Percentiles rank a stretch among this genome's conserved stretches.
Evolutionary conservation across 2,329 filamentous ascomycete genomes (phyloP).

Genomic region (Aulographum hederae): DNA sequence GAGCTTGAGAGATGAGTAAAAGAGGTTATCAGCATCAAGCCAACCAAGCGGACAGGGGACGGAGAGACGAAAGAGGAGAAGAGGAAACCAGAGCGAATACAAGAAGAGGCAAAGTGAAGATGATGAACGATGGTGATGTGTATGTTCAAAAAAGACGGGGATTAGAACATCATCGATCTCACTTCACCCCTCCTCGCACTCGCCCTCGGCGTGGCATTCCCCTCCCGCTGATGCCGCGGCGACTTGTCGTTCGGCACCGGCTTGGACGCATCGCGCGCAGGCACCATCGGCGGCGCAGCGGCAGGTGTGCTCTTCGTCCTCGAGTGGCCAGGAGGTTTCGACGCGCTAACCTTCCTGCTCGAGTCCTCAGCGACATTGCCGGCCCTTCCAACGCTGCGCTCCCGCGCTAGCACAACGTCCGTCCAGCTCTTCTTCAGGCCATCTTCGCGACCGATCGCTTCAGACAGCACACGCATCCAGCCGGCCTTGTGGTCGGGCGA

Average conservation of each 20-base stretch:
- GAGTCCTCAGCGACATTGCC: background rate
- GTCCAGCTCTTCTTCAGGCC: conserved; percentile 39
- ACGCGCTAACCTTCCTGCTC: background rate
- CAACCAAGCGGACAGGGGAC: too few species aligned
- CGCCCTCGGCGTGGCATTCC: background rate
- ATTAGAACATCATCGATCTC: conserved; percentile 1
- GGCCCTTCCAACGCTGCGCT: conserved; percentile 8
- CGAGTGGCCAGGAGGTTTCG: background rate
- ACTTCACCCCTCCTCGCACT: background rate
- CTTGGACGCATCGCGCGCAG: background rate
- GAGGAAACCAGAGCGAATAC: too few species aligned
- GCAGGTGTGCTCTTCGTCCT: background rate
- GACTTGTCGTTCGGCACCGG: background rate
- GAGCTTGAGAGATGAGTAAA: too few species aligned
- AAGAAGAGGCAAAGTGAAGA: too few species aligned
- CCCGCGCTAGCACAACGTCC: conserved; percentile 35
- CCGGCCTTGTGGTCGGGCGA: conserved; percentile 71
- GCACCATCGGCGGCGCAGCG: background rate
- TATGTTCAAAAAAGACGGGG: too few species aligned
- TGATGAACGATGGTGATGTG: too few species aligned
- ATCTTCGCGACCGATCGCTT: conserved; percentile 42
- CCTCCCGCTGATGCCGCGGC: background rate
- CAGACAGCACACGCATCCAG: conserved; percentile 80
- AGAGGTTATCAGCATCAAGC: too few species aligned
- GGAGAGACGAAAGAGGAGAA: too few species aligned